A percentile compares a stretch with the other conserved stretches of the same genome.
These are phyloP conservation scores for Fragaria vesca DNA, from an alignment of 306 rosid species.

Conservation along the genomic window DNA sequence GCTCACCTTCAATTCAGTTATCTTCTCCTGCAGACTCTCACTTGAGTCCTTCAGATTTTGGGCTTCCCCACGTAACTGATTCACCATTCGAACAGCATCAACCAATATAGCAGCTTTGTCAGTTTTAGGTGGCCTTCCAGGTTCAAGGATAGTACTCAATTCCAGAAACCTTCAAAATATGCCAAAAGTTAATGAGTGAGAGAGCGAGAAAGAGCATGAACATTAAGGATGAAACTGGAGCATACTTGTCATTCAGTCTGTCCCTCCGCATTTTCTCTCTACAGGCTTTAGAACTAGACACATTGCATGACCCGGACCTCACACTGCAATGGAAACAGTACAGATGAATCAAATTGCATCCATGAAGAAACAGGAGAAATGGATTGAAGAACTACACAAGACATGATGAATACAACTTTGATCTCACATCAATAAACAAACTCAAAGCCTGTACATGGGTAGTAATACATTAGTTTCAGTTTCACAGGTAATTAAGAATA, in stretches of 20 bases:
- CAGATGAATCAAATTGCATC: background rate
- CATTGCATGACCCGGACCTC: slow-evolving; percentile 54
- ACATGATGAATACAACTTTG: background rate
- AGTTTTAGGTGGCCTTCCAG: slow-evolving; percentile 71
- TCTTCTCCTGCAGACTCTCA: slow-evolving; percentile 50
- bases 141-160: slow-evolving; percentile 74
- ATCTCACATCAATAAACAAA: background rate
- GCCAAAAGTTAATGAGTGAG: slow-evolving; percentile 25
- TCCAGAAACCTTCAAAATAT: slow-evolving; percentile 70
- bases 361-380: background rate
- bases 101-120: slow-evolving; percentile 76
- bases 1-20: slow-evolving; percentile 76
- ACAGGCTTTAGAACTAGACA: slow-evolving; percentile 71
- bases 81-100: slow-evolving; percentile 63
- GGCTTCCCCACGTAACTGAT: slow-evolving; percentile 64
- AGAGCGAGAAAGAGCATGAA: slow-evolving; percentile 26
- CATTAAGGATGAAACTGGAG: slow-evolving; percentile 16
- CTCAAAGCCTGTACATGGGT: background rate
- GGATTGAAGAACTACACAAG: background rate
- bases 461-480: background rate
- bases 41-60: slow-evolving; percentile 61
- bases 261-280: slow-evolving; percentile 93
- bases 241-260: slow-evolving; percentile 82
- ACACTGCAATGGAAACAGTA: slow-evolving; percentile 36
- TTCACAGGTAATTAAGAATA: background rate